Evolutionary conservation across 1,284 basidiomycete species (phyloP).

Genomic region (Ustilago esculenta): DNA sequence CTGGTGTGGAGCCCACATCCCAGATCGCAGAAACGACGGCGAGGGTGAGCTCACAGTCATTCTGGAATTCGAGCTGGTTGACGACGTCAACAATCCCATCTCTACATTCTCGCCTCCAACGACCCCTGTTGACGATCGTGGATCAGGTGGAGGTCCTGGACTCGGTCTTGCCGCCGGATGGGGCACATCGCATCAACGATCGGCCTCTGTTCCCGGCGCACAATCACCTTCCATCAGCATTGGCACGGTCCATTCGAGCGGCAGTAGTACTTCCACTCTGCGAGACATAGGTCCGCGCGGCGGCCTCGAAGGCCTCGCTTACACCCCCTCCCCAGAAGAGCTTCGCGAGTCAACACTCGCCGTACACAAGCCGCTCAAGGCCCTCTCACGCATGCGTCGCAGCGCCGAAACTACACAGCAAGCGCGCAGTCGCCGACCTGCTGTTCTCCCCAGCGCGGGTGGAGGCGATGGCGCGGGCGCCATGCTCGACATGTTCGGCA

Average conservation of each 20-base stretch:
- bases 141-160: slow-evolving; percentile 54
- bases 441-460: slow-evolving; percentile 28
- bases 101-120: slow-evolving; percentile 41
- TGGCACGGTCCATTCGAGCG: slow-evolving; percentile 41
- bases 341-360: slow-evolving; percentile 80
- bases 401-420: slow-evolving; percentile 33
- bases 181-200: neutral
- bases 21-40: slow-evolving; percentile 29
- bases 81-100: slow-evolving; percentile 78
- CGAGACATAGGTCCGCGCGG: slow-evolving; percentile 8
- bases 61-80: slow-evolving; percentile 84
- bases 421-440: slow-evolving; percentile 26
- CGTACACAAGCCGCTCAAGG: slow-evolving; percentile 77
- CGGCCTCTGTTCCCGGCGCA: neutral
- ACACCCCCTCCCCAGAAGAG: slow-evolving; percentile 67
- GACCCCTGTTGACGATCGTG: slow-evolving; percentile 21
- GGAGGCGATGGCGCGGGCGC: slow-evolving; percentile 34
- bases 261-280: slow-evolving; percentile 22
- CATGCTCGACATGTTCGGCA: slow-evolving; percentile 66
- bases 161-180: slow-evolving; percentile 20
- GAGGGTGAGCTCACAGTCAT: slow-evolving; percentile 48
- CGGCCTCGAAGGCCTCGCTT: slow-evolving; percentile 52
- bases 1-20: slow-evolving; percentile 80
- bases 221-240: slow-evolving; percentile 39
- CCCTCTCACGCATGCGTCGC: slow-evolving; percentile 73